Base-by-base conservation (phyloP, 371 early-diverging fungal genomes). In the Blakeslea trispora region DNA sequence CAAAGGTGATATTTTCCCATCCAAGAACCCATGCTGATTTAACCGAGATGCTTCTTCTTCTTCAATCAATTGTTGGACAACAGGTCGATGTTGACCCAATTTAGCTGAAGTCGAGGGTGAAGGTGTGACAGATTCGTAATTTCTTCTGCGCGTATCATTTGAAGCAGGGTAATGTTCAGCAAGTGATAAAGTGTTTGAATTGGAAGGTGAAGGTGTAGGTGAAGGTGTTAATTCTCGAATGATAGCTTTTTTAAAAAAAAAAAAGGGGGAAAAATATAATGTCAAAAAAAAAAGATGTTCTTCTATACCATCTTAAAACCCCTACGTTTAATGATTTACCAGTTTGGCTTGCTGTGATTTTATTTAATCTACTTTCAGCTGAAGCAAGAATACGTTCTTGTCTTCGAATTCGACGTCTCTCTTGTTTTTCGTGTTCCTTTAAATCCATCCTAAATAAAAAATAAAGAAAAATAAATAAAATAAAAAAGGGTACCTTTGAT, bases 341-440 rank as follows among this genome's bases (percentile, higher is more conserved):
- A 55, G 66, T 66, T 34, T 72, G 74, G 13, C 79, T 83, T 43
- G 78, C 77, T 11, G 84, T 85, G 47, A 85, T 85, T 45, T 75
- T 75, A 60, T 68, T 76, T 41, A 85, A 49, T 40, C 86, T 62
- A 59, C 81, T 79, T 41, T 72, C 77, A 24, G 82, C 86, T 17
- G 79, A 79, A 5, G 81, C 81, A 24, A 83, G 66, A 48, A 85
- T 85, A 51, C 69, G 71, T 64, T 81, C 79, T 53, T 85, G 83
- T 21, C 86, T 72, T 48, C 76, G 75, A 41, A 81, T 78, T 28
- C 86, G 79, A 46, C 86, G 77, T 45, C 72, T 72, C 64, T 82
- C 80, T 17, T 72, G 53, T 58, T 81, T 82, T 53, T 75, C 78
- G 54, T 78, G 81, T 59, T 80, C 77, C n/a, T 28, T 28, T 28